A percentile compares a stretch with the other conserved stretches of the same genome.
Conservation (phyloP, 1,139 yeast genomes). For the Pichia sp. region DNA sequence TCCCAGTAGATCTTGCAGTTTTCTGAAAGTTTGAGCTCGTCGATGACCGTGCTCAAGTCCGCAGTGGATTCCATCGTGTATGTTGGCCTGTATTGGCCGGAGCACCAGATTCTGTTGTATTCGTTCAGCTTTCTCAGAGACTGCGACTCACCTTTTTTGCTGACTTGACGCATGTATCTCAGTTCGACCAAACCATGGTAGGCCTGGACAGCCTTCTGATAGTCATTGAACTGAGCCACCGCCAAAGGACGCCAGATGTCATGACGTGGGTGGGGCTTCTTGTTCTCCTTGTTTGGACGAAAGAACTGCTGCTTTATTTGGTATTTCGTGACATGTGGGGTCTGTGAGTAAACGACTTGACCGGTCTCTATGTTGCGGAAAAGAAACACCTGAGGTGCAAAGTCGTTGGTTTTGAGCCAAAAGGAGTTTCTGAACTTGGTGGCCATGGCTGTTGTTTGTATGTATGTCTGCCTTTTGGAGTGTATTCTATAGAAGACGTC, state of each 20-base stretch:
- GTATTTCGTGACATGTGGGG: constrained; percentile 60
- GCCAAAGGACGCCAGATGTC: constrained; percentile 93
- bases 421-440: constrained; percentile 31
- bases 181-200: constrained; percentile 72
- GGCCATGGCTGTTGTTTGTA: constrained; percentile 25
- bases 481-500: no score
- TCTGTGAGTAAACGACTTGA: constrained; percentile 84
- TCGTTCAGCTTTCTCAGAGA: constrained; percentile 67
- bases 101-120: constrained; percentile 79
- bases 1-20: constrained; percentile 69
- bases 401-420: constrained; percentile 51
- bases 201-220: constrained; percentile 68
- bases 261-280: constrained; percentile 71
- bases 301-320: constrained; percentile 70
- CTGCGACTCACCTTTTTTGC: constrained; percentile 57
- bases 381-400: constrained; percentile 78
- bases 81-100: constrained; percentile 85
- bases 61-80: constrained; percentile 91
- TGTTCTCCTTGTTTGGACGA: constrained; percentile 86
- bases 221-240: constrained; percentile 65
- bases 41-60: constrained; percentile 70
- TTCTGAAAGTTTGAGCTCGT: constrained; percentile 49
- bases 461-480: no score
- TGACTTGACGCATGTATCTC: constrained; percentile 66
- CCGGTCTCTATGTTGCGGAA: constrained; percentile 86